Evolutionary conservation across 2,329 filamentous ascomycete species (phyloP), one percentile per base, ranked within the genome.

Genomic region (Bipolaris victoriae): DNA sequence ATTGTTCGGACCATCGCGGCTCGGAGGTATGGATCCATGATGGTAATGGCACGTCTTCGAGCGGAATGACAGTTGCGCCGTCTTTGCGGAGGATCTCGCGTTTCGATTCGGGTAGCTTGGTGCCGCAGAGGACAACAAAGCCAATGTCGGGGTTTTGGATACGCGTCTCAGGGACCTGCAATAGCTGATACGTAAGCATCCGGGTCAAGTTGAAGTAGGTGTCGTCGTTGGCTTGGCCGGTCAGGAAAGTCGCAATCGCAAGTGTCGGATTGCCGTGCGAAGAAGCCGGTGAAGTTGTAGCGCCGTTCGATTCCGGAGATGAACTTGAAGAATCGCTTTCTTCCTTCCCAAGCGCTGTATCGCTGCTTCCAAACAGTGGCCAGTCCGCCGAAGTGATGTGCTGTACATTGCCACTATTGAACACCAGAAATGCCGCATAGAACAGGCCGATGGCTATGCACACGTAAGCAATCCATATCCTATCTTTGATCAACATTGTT

Each of bases 1-100:
- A 78, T 54, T 77, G 72, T 54, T 81, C 77, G 35, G 76, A 75
- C 76, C 77, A 81, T 39, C 78, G 69, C 2, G 69, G 65, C 5
- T 77, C 70, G 5, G 73, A 73, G 0, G 75, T 74, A 29, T 70
- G 68, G 18, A 80, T 69, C 76, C 76, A 79, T 51, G 67, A 68
- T 3, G 66, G 63, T 2, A 72, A 37, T 3, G 67, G 55, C 1
- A 79, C 67, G 43, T 75, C 73, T 11, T 76, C 67, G 5, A 77
- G 70, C 49, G 73, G 70, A 20, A 77, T 63, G 22, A 81, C 73
- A 2, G 62, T 74, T 9, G 78, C 79, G 9, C 79, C 79, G 56
- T 80, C 78, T 40, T 62, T 57, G 15, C 61, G 57, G 7, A 81
- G 69, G 35, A 68, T 71, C 13, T 69, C 62, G 26, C 70, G 68